Evolutionary conservation across 495 filamentous ascomycete genomes (phyloP).

Genomic region (Zalerion maritima): DNA sequence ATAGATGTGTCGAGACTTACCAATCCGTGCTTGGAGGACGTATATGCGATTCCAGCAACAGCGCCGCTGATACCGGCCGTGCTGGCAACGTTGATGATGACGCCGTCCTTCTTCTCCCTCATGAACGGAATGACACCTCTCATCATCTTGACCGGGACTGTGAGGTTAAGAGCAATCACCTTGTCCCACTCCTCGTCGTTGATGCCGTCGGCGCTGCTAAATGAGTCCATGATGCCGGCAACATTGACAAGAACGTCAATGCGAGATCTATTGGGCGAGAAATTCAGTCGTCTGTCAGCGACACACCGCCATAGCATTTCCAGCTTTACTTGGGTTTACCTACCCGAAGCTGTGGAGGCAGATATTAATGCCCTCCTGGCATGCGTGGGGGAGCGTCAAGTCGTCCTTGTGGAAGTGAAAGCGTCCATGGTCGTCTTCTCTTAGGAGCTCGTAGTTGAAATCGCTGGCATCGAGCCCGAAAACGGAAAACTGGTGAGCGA

Average conservation of each 20-base stretch:
- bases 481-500: slow-evolving; percentile 22
- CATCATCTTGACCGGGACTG: slow-evolving; percentile 24
- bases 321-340: too few species aligned
- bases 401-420: slow-evolving; percentile 23
- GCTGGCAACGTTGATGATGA: slow-evolving; percentile 26
- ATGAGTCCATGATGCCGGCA: slow-evolving; percentile 26
- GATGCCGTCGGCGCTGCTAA: slow-evolving; percentile 16
- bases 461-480: slow-evolving; percentile 21
- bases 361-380: slow-evolving; percentile 17
- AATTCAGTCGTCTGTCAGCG: too few species aligned
- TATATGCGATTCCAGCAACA: slow-evolving; percentile 25
- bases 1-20: slow-evolving; percentile 3
- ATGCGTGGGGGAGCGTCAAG: slow-evolving; percentile 11
- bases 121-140: slow-evolving; percentile 21
- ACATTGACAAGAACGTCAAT: slow-evolving; percentile 28
- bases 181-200: slow-evolving; percentile 17
- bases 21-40: slow-evolving; percentile 21
- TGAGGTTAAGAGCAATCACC: slow-evolving; percentile 22
- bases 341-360: slow-evolving; percentile 18
- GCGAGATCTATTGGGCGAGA: slow-evolving; percentile 4
- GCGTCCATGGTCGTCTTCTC: slow-evolving; percentile 12
- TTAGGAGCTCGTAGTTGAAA: slow-evolving; percentile 16
- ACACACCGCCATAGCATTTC: too few species aligned
- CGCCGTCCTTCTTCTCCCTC: slow-evolving; percentile 18
- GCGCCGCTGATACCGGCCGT: slow-evolving; percentile 24